Evolutionary conservation across 2,329 filamentous ascomycete species (phyloP), one percentile per base, ranked within the genome.

Genomic region (Hypoxylon sp.): DNA sequence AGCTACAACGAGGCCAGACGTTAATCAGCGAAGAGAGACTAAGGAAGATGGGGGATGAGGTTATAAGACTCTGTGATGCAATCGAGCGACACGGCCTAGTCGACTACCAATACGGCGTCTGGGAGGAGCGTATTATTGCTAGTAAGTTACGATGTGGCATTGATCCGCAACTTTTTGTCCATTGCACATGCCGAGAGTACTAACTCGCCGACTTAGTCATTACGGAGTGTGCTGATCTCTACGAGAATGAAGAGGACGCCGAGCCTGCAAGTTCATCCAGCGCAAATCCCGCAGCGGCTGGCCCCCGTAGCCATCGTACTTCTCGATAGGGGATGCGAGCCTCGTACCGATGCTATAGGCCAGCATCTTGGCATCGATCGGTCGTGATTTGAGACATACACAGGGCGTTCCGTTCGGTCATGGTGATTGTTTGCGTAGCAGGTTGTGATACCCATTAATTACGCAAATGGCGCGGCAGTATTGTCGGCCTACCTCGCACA

Each of bases 51-150:
- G 93, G 92, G 11, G 90, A 91, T 58, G 91, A 97, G 73, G 80
- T 99, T 29, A 86, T 97, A 60, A 87, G 89, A 53, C 83, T 97
- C 53, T 97, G 94, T 76, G 94, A 98, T 76, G 87, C 87, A 53
- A 87, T 98, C 67, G 95, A 98, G 78, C 90, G 91, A 71, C 90
- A 96, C 76, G 96, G 96, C n/a, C 82, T 99, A 50, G 93, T 99
- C 9, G 96, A 99, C 80, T 99, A 98, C 77, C 91, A 98, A 75
- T 96, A 97, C 81, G 96, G 96, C 7, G 92, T 98, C 25, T 96
- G 93, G 88, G 96, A 98, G 79, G 94, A 98, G 76, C 89, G 92
- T 75, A 97, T 98, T 72, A 87, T 96, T 72, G 87, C 87, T 63
- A 86, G 94, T 97, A 83, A 80, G 92, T 85, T 23, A 50, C 53